Conservation (phyloP, 768 basidiomycete genomes). For the Austroboletus eburneus region DNA sequence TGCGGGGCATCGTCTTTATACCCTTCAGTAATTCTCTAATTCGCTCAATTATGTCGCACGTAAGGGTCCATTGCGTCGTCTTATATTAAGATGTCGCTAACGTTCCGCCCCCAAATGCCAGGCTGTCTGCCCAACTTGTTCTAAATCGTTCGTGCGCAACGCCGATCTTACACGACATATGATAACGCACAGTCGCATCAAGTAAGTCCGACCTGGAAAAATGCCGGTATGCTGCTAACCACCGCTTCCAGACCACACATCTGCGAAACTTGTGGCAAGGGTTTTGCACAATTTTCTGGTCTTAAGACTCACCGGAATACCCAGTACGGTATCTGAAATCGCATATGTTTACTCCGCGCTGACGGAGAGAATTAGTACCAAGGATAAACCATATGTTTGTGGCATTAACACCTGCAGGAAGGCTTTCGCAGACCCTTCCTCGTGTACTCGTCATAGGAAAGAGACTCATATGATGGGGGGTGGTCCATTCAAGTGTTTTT, state of each 20-base stretch:
- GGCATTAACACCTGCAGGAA: conserved; percentile 42
- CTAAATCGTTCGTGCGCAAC: conserved; percentile 49
- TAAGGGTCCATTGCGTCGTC: conserved; percentile 3
- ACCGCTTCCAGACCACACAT: conserved; percentile 41
- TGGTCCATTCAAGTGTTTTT: conserved; percentile 44
- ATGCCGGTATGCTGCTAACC: neutral
- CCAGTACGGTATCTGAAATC: conserved; percentile 46
- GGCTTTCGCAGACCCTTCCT: conserved; percentile 67
- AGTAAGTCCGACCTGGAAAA: conserved; percentile 36
- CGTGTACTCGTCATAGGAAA: conserved; percentile 58
- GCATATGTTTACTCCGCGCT: conserved; percentile 3
- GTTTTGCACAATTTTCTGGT: conserved; percentile 56
- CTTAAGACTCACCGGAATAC: conserved; percentile 61
- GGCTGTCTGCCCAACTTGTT: conserved; percentile 43
- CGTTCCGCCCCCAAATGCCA: conserved; percentile 11
- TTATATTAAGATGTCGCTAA: neutral
- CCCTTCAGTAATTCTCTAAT: conserved; percentile 11
- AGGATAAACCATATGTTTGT: conserved; percentile 50
- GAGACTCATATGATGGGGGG: conserved; percentile 46
- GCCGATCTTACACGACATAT: conserved; percentile 60
- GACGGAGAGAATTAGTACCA: conserved; percentile 37
- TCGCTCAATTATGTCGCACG: conserved; percentile 20
- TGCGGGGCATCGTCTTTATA: conserved; percentile 44
- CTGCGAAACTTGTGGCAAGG: conserved; percentile 50
- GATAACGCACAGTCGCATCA: conserved; percentile 44